Base-by-base conservation (phyloP, 768 basidiomycete species). In the Melanogaster broomeanus region DNA sequence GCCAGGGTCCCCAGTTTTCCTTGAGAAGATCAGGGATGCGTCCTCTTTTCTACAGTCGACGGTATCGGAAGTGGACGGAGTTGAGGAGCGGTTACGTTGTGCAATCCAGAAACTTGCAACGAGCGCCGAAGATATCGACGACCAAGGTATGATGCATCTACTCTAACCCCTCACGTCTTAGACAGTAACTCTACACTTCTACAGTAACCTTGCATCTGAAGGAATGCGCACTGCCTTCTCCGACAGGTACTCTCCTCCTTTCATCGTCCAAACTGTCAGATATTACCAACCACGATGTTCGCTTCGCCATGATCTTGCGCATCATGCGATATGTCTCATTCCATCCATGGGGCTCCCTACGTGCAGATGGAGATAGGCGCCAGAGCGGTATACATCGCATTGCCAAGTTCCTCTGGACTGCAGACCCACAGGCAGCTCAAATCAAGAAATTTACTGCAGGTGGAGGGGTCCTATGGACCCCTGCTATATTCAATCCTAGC, bases 281-380 rank as follows among this genome's bases (percentile, higher is more conserved):
- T 1, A 67, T 80, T 42, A 52, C 61, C 1, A 69, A 77, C 35
- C 64, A 66, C 1, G 51, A 58, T 3, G 47, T 80, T 16, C 74
- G 69, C 45, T 63, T 60, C 39, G 75, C 77, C 2, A 60, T 84
- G 39, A 62, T 84, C 53, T 66, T 78, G 38, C 78, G 83, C 28
- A 72, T 85, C 25, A 70, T 90, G 45, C 88, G 89, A 13, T 87
- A 83, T 59, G 71, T 84, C 37, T 92, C 90, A 0, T 84, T 82
- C 40, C 73, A 79, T 34, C 85, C 88, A 3, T 93, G 91, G 91
- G 91, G 91, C 5, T 82, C 82, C 42, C 60, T 77, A 16, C 77
- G 73, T 8, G 80, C 90, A 2, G 84, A 90, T 56, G 81, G 76
- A 2, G 68, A 77, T 52, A 77, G 90, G 30, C 76, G 81, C 9